phyloP scores from a whole-genome alignment of 352 stramenopile genomes.

The Globisporangium nagaii region DNA sequence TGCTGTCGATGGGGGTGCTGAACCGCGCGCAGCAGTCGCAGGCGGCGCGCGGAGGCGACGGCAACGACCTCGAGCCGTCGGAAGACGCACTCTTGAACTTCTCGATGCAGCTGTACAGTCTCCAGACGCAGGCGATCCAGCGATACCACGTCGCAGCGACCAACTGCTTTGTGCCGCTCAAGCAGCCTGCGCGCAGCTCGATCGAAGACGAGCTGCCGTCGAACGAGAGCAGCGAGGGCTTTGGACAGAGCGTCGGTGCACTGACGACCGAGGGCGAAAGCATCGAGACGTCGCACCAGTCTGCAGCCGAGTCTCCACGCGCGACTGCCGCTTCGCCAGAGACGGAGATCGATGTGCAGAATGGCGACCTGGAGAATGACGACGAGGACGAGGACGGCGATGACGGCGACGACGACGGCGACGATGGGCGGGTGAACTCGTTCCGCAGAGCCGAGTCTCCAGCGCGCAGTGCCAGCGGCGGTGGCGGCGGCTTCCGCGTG shows the following conservation, averaged over 20 bases:
- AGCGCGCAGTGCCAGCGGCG: slow-evolving; percentile 13
- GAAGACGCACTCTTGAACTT: slow-evolving; percentile 28
- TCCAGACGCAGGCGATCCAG: slow-evolving; percentile 83
- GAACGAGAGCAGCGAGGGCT: slow-evolving; percentile 17
- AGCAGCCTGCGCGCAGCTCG: slow-evolving; percentile 13
- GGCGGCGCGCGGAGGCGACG: slow-evolving; percentile 24
- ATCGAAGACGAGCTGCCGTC: slow-evolving; percentile 42
- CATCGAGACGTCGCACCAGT: slow-evolving; percentile 54
- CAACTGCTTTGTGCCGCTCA: slow-evolving; percentile 48
- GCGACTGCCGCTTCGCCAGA: slow-evolving; percentile 46
- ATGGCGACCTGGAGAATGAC: slow-evolving; percentile 12
- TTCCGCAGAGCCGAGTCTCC: slow-evolving; percentile 12
- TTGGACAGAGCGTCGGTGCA: slow-evolving; percentile 67
- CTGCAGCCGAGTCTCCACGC: slow-evolving; percentile 57
- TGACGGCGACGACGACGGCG: neutral
- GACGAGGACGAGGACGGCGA: slow-evolving; percentile 23
- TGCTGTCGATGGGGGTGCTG: slow-evolving; percentile 69
- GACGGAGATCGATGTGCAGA: slow-evolving; percentile 62
- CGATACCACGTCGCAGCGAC: slow-evolving; percentile 66
- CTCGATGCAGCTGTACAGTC: slow-evolving; percentile 76
- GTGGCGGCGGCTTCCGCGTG: neutral
- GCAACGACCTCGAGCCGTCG: slow-evolving; percentile 17
- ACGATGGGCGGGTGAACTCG: neutral
- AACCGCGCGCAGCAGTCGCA: slow-evolving; percentile 38
- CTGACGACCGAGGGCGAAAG: slow-evolving; percentile 64